A percentile compares a stretch with the other conserved stretches of the same genome.
Evolutionary conservation across 768 basidiomycete genomes (phyloP).

Genomic region (Russula brevipes): DNA sequence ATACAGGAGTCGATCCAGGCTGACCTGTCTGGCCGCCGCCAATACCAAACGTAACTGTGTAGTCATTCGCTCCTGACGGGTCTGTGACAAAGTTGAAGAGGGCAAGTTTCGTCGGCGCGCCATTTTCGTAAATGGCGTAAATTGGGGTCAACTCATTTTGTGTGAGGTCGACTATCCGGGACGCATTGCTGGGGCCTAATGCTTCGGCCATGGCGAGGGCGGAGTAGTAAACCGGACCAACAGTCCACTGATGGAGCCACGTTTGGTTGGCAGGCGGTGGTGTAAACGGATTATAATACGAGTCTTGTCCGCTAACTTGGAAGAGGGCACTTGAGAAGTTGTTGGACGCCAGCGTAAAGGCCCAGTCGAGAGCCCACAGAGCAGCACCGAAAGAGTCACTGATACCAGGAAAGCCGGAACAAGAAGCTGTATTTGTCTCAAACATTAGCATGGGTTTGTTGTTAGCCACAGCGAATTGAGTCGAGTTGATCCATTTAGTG

Average conservation of each 20-base stretch:
- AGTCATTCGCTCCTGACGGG: constrained; percentile 47
- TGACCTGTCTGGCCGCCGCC: constrained; percentile 41
- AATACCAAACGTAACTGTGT: constrained; percentile 47
- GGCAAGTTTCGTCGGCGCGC: constrained; percentile 53
- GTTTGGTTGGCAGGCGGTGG: constrained; percentile 55
- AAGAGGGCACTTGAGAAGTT: constrained; percentile 43
- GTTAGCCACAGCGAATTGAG: constrained; percentile 36
- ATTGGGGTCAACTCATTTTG: constrained; percentile 54
- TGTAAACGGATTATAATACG: constrained; percentile 52
- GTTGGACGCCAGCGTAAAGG: constrained; percentile 46
- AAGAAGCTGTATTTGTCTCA: constrained; percentile 53
- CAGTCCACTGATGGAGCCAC: constrained; percentile 60
- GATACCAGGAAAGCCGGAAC: constrained; percentile 47
- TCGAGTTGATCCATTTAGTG: constrained; percentile 46
- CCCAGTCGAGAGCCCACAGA: constrained; percentile 51
- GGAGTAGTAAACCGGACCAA: constrained; percentile 71
- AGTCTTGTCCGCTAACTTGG: constrained; percentile 59
- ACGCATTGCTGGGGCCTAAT: constrained; percentile 57
- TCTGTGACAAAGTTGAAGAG: constrained; percentile 73
- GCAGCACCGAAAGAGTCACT: constrained; percentile 54
- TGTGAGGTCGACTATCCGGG: constrained; percentile 64
- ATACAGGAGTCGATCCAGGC: constrained; percentile 37
- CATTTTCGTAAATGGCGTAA: constrained; percentile 70
- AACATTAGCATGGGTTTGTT: constrained; percentile 49
- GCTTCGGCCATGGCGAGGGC: constrained; percentile 65